Percentiles rank a stretch among this genome's conserved stretches.
phyloP scores from a whole-genome alignment of 75 land plant genomes.

The Selaginella moellendorffii region DNA sequence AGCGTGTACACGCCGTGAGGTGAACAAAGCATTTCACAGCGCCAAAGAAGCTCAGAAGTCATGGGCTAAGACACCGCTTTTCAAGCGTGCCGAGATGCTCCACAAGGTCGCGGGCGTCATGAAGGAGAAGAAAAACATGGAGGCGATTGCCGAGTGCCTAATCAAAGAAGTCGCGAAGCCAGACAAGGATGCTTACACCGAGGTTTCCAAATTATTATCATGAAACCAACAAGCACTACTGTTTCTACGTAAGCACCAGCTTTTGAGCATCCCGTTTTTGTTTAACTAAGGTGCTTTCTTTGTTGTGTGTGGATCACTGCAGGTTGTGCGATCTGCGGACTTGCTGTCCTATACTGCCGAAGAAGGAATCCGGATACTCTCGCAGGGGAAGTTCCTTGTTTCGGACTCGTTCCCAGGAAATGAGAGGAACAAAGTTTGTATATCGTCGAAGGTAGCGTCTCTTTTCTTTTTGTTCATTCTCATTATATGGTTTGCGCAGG shows the following conservation, averaged over 20 bases:
- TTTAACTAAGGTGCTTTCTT: too few relatives aligned
- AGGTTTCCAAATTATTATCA: too few relatives aligned
- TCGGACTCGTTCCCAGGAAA: slow-evolving; percentile 31
- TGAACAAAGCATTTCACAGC: slow-evolving; percentile 17
- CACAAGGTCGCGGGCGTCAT: slow-evolving; percentile 17
- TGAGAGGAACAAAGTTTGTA: slow-evolving; percentile 25
- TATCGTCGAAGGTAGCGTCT: slow-evolving; percentile 28
- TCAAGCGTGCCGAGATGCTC: slow-evolving; percentile 30
- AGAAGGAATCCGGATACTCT: slow-evolving; percentile 24
- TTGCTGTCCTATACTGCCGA: slow-evolving; percentile 23
- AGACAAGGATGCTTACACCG: slow-evolving; percentile 22
- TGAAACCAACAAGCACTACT: too few relatives aligned
- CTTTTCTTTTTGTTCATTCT: too few relatives aligned
- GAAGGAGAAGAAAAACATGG: slow-evolving; percentile 18
- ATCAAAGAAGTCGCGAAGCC: too few relatives aligned
- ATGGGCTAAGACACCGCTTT: slow-evolving; percentile 26
- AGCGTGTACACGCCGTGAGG: slow-evolving; percentile 29
- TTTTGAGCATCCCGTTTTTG: too few relatives aligned
- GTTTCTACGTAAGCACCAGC: too few relatives aligned
- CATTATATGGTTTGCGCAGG: slow-evolving; percentile 10
- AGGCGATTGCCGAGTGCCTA: slow-evolving; percentile 23
- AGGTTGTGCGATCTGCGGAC: slow-evolving; percentile 31
- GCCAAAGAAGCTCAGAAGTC: slow-evolving; percentile 20
- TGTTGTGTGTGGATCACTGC: too few relatives aligned
- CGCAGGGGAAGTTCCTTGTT: slow-evolving; percentile 25